Evolutionary conservation across 1,284 basidiomycete genomes (phyloP).

Genomic region (Malassezia nana): DNA sequence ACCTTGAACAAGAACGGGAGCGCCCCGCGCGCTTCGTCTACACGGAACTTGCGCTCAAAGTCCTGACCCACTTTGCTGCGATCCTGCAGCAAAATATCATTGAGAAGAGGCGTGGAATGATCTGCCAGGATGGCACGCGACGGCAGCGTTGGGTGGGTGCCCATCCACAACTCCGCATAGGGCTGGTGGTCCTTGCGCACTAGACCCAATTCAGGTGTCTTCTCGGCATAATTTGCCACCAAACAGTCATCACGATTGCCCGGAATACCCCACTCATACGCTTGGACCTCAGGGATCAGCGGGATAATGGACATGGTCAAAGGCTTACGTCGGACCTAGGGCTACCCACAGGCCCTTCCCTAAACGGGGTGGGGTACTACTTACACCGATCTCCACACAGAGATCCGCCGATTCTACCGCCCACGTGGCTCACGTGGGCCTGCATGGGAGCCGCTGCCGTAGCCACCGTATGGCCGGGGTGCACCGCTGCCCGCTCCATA

Average conservation of each 20-base stretch:
- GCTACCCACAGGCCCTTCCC: background rate
- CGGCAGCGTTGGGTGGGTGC: slow-evolving; percentile 81
- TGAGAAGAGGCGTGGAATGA: slow-evolving; percentile 15
- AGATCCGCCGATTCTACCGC: background rate
- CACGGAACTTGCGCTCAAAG: slow-evolving; percentile 17
- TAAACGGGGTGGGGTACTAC: background rate
- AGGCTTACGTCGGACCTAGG: background rate
- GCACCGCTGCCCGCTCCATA: background rate
- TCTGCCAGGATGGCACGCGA: slow-evolving; percentile 54
- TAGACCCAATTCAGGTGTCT: slow-evolving; percentile 25
- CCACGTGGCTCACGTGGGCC: background rate
- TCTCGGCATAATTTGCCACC: slow-evolving; percentile 33
- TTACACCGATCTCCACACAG: slow-evolving; percentile 3
- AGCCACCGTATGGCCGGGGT: background rate
- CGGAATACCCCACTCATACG: slow-evolving; percentile 44
- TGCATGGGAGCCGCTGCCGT: background rate
- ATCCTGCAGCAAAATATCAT: slow-evolving; percentile 22
- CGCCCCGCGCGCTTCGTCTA: slow-evolving; percentile 19
- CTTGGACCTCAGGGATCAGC: slow-evolving; percentile 42
- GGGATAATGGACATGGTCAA: slow-evolving; percentile 22
- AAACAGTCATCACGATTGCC: slow-evolving; percentile 20
- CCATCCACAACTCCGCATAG: slow-evolving; percentile 69
- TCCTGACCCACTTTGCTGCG: slow-evolving; percentile 28
- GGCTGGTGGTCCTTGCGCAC: slow-evolving; percentile 21
- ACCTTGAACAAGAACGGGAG: slow-evolving; percentile 47